Conservation (phyloP, 768 basidiomycete genomes). For the Lentinus tigrinus region DNA sequence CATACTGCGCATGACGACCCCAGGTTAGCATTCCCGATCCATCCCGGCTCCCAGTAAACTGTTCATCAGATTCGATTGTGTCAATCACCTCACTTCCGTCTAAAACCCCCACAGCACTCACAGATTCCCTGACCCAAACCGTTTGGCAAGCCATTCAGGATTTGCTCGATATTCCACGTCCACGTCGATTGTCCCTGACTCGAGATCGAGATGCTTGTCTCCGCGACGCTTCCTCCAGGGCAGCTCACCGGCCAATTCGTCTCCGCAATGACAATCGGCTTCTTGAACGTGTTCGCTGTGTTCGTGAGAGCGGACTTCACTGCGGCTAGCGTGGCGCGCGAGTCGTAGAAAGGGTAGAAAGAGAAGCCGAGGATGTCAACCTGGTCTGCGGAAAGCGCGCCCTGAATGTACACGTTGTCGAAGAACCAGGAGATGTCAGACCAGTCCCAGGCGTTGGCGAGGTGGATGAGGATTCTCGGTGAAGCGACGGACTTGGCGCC, state of each 20-base stretch:
- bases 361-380: conserved; percentile 63
- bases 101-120: conserved; percentile 1
- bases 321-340: conserved; percentile 50
- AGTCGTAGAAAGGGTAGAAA: conserved; percentile 65
- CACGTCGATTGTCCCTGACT: conserved; percentile 51
- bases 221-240: conserved; percentile 42
- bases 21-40: conserved; percentile 53
- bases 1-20: conserved; percentile 26
- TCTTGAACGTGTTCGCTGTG: conserved; percentile 46
- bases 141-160: conserved; percentile 37
- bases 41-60: conserved; percentile 64
- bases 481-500: conserved; percentile 47
- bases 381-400: conserved; percentile 47
- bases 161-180: conserved; percentile 47
- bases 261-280: conserved; percentile 61
- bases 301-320: conserved; percentile 51
- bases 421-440: conserved; percentile 47
- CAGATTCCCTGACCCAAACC: conserved; percentile 41
- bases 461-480: conserved; percentile 54
- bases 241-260: conserved; percentile 62
- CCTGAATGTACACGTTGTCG: conserved; percentile 49
- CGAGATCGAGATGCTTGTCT: conserved; percentile 45
- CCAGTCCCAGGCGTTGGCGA: conserved; percentile 63
- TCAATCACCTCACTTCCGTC: no score
- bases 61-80: no score